Base-by-base conservation (phyloP, 805 yeast genomes). In the Wickerhamiella kazuoi region DNA sequence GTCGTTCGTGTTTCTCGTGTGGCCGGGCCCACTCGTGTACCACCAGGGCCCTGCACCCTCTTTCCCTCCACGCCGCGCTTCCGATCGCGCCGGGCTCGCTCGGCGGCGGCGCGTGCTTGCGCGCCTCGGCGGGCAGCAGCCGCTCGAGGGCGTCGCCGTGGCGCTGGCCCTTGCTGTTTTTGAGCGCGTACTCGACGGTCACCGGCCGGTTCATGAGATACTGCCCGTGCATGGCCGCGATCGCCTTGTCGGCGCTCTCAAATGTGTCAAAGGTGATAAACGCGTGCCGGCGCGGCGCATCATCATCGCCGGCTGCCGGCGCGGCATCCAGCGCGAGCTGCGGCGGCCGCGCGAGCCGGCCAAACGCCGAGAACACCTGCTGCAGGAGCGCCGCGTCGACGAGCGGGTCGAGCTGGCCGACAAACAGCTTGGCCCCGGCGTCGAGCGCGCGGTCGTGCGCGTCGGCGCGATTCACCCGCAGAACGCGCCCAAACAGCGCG, bases 131-230 rank as follows among this genome's bases (percentile, higher is more conserved):
- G 7, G 87, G 86, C 40, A 84, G 63, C 39, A 68, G 46, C 48
- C 95, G 64, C 53, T 86, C 95, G 0, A 74, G 72, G 30, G 66
- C 68, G 48, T 78, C 86, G n/a, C 95, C 95, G 49, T 81, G 93
- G 36, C 69, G 65, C 16, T 72, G 72, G 42, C 68, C 52, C 42
- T 68, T 65, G 16, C 64, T 68, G 38, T 63, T 71, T 56, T 80
- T 82, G 50, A 65, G 73, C 0, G 94, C 90, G 53, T 83, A 84
- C 24, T 70, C 69, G 2, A 86, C 62, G 2, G 58, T 55, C 4
- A 82, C 62, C 21, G 69, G 69, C 43, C 64, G 64, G 54, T 81
- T 83, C 72, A 80, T 71, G 14, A 90, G 60, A 41, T 71, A 63
- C 40, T 73, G 74, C 2, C 78, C 76, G 47, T 80, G 65, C 74